A percentile compares a stretch with the other conserved stretches of the same genome.
phyloP scores from a whole-genome alignment of 352 stramenopile species.

The Bremia lactucae region DNA sequence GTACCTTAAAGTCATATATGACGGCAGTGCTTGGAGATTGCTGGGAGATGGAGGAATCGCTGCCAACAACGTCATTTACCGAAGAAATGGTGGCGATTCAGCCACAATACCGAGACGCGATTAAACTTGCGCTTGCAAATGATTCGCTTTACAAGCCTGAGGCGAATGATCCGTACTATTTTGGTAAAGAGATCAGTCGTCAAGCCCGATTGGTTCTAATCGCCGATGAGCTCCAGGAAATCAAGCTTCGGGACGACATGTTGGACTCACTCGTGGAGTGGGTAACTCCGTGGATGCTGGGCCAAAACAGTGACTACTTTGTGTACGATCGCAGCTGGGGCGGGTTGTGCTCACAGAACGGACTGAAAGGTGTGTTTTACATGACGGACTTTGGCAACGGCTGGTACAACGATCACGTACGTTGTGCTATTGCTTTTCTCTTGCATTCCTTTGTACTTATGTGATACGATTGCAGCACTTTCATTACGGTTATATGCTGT shows the following conservation, averaged over 20 bases:
- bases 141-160: constrained; percentile 60
- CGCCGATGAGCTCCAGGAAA: constrained; percentile 54
- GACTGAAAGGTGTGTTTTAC: constrained; percentile 81
- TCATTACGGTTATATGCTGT: constrained; percentile 93
- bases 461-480: constrained; percentile 78
- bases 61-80: constrained; percentile 44
- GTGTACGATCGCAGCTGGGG: constrained; percentile 91
- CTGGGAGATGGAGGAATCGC: constrained; percentile 52
- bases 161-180: constrained; percentile 72
- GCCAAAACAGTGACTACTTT: constrained; percentile 72
- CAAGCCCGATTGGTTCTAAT: constrained; percentile 75
- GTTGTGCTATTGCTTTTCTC: constrained; percentile 6
- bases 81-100: constrained; percentile 18
- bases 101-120: constrained; percentile 32
- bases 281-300: constrained; percentile 71
- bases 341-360: constrained; percentile 85
- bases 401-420: constrained; percentile 85
- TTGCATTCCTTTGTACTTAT: neutral
- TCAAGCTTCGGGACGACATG: constrained; percentile 37
- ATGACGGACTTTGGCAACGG: constrained; percentile 91
- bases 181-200: constrained; percentile 77
- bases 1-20: constrained; percentile 76
- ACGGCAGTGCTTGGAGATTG: constrained; percentile 48
- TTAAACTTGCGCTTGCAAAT: constrained; percentile 41
- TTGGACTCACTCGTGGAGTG: constrained; percentile 54